phyloP scores from a whole-genome alignment of 805 yeast genomes.

The Candida maris region DNA sequence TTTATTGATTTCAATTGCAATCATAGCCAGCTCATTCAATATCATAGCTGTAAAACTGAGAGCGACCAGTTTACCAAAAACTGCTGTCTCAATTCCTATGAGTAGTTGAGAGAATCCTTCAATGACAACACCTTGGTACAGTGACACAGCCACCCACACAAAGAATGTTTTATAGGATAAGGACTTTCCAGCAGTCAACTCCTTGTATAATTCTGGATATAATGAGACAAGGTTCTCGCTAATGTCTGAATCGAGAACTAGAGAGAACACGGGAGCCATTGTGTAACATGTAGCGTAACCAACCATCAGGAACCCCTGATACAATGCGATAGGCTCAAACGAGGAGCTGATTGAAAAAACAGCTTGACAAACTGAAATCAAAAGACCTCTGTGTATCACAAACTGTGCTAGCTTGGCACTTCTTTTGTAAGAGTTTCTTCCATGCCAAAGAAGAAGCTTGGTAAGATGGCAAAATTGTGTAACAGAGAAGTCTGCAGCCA shows the following conservation, averaged over 20 bases:
- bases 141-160: slow-evolving; percentile 83
- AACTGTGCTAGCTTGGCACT: slow-evolving; percentile 94
- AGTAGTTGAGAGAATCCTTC: slow-evolving; percentile 79
- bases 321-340: slow-evolving; percentile 91
- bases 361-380: slow-evolving; percentile 93
- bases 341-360: slow-evolving; percentile 81
- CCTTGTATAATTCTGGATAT: slow-evolving; percentile 94
- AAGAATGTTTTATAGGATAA: slow-evolving; percentile 84
- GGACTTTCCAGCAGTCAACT: slow-evolving; percentile 82
- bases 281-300: slow-evolving; percentile 97
- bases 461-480: slow-evolving; percentile 88
- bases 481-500: slow-evolving; percentile 95
- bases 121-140: slow-evolving; percentile 87
- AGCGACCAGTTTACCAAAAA: slow-evolving; percentile 77
- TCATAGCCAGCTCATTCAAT: slow-evolving; percentile 88
- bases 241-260: slow-evolving; percentile 88
- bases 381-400: slow-evolving; percentile 92
- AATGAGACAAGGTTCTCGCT: slow-evolving; percentile 82
- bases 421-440: slow-evolving; percentile 93
- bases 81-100: slow-evolving; percentile 51
- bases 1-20: slow-evolving; percentile 84
- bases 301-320: slow-evolving; percentile 97
- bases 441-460: slow-evolving; percentile 92
- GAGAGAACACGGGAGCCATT: slow-evolving; percentile 95
- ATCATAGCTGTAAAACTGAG: slow-evolving; percentile 77